A percentile compares a stretch with the other conserved stretches of the same genome.
Evolutionary conservation across 2,329 filamentous ascomycete species (phyloP).

Genomic region (Fusarium sacchari): DNA sequence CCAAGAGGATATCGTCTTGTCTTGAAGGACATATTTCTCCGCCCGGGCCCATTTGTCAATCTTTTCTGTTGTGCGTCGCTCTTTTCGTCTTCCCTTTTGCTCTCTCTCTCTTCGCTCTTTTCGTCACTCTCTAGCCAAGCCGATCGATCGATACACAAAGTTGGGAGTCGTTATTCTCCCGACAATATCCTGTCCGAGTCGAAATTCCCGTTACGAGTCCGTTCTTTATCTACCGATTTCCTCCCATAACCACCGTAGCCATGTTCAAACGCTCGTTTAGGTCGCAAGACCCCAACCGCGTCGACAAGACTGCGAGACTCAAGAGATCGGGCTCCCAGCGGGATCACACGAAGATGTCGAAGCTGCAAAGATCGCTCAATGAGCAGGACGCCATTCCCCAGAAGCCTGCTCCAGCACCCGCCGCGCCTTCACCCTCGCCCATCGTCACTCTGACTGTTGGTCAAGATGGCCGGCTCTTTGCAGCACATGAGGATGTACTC

Average conservation of each 20-base stretch:
- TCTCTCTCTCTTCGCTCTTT: slow-evolving; percentile 57
- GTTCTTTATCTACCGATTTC: slow-evolving; percentile 39
- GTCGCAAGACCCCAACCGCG: slow-evolving; percentile 76
- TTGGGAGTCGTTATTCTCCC: slow-evolving; percentile 30
- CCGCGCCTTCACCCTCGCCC: slow-evolving; percentile 63
- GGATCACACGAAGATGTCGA: slow-evolving; percentile 82
- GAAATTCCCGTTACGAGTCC: slow-evolving; percentile 41
- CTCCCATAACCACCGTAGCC: slow-evolving; percentile 50
- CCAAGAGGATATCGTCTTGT: slow-evolving; percentile 63
- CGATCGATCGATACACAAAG: slow-evolving; percentile 38
- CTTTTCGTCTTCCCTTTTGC: slow-evolving; percentile 46
- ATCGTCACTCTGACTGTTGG: slow-evolving; percentile 91
- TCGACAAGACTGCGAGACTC: slow-evolving; percentile 87
- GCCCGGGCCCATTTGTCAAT: slow-evolving; percentile 65
- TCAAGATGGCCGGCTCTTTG: slow-evolving; percentile 87
- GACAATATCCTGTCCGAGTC: slow-evolving; percentile 1
- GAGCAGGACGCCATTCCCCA: slow-evolving; percentile 55
- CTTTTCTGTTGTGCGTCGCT: slow-evolving; percentile 52
- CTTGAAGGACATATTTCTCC: slow-evolving; percentile 57
- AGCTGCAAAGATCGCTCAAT: slow-evolving; percentile 85
- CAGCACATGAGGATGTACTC: slow-evolving; percentile 93
- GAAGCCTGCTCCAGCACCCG: slow-evolving; percentile 32
- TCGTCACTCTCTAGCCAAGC: slow-evolving; percentile 62
- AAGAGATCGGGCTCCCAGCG: slow-evolving; percentile 68
- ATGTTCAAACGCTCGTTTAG: slow-evolving; percentile 97